Conservation (phyloP, 2,329 filamentous ascomycete species). For the Fusarium mangiferae region DNA sequence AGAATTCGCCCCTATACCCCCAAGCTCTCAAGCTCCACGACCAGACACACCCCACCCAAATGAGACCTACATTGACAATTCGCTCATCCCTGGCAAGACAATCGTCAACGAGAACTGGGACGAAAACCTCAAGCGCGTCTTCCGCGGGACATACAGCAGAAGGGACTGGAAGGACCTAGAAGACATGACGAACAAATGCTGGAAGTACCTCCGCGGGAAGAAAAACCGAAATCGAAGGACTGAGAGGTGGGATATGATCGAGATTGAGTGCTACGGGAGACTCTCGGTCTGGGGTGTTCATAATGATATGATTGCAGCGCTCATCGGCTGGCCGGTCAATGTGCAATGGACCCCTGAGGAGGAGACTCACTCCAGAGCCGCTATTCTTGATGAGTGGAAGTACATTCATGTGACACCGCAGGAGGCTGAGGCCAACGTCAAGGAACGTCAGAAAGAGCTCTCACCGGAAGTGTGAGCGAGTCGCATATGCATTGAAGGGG, state of each 20-base stretch:
- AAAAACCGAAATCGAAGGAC: fast-evolving
- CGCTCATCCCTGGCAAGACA: not conserved
- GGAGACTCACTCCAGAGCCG: fast-evolving
- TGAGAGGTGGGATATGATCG: not conserved
- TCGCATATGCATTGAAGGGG: not conserved
- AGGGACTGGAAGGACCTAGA: not conserved
- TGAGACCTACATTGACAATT: not conserved
- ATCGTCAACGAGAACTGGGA: not conserved
- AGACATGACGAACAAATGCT: not conserved
- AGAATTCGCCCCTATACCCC: not conserved
- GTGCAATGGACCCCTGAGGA: fast-evolving
- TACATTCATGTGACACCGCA: not conserved
- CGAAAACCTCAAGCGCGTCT: not conserved
- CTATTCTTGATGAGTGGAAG: not conserved
- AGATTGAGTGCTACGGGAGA: not conserved
- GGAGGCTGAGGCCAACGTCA: not conserved
- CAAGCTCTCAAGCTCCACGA: not conserved
- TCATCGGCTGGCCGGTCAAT: not conserved
- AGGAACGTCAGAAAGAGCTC: not conserved
- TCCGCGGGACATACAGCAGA: not conserved
- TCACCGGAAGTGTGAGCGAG: not conserved
- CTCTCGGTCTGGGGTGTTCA: not conserved
- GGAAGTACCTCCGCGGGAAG: not conserved
- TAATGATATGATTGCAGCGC: not conserved
- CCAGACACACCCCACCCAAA: not conserved